These are phyloP conservation scores for Leishmania major DNA, from an alignment of 208 protist species.

Conservation along the genomic window DNA sequence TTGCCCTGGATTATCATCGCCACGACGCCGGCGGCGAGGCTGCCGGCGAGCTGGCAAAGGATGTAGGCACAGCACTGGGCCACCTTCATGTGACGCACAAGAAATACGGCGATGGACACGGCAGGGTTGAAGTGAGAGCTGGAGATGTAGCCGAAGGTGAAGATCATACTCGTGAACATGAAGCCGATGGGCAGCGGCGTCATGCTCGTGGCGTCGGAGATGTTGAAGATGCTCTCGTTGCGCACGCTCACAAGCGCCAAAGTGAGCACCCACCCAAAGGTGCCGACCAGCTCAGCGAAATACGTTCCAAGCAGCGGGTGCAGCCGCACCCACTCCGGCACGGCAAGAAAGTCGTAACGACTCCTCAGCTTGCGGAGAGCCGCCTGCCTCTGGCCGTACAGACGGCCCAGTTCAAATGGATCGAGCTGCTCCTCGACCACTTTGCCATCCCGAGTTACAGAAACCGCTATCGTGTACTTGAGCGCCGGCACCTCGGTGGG, in stretches of 20 bases:
- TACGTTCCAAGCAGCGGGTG: conserved; percentile 85
- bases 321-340: conserved; percentile 84
- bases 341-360: conserved; percentile 68
- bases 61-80: conserved; percentile 61
- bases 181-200: conserved; percentile 79
- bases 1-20: conserved; percentile 80
- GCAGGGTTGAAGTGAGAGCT: conserved; percentile 87
- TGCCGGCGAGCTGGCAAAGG: conserved; percentile 65
- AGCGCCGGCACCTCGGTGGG: conserved; percentile 32
- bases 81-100: conserved; percentile 61
- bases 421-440: conserved; percentile 59
- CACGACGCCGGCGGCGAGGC: conserved; percentile 65
- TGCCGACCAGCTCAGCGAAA: conserved; percentile 78
- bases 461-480: conserved; percentile 38
- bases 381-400: conserved; percentile 74
- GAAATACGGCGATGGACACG: conserved; percentile 75
- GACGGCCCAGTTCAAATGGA: conserved; percentile 54
- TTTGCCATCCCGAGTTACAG: conserved; percentile 51
- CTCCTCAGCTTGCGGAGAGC: conserved; percentile 58
- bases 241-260: conserved; percentile 73
- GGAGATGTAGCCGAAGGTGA: conserved; percentile 84
- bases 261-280: conserved; percentile 79
- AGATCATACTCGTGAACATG: conserved; percentile 85
- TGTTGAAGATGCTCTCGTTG: conserved; percentile 65
- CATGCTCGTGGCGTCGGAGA: conserved; percentile 68